Conservation (phyloP, 2,329 filamentous ascomycete species). For the Elsinoe batatas region DNA sequence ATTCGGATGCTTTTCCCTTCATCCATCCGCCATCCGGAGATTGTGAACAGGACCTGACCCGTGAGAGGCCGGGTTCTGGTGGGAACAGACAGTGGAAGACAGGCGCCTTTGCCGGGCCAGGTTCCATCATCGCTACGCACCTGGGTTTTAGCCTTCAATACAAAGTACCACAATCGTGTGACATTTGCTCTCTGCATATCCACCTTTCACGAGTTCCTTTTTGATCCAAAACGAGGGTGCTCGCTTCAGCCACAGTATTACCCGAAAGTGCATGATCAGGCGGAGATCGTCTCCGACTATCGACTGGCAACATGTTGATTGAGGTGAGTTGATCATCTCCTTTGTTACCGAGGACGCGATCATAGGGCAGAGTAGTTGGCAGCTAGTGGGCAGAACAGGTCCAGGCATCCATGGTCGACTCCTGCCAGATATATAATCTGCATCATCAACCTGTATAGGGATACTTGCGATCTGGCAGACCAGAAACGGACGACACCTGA, state of each 20-base stretch:
- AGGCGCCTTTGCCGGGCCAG: constrained; percentile 1
- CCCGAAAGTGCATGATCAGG: neutral
- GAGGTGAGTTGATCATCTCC: constrained; percentile 4
- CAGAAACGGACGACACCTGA: neutral
- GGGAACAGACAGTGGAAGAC: neutral
- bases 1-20: neutral
- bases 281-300: constrained; percentile 1
- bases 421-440: neutral
- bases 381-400: neutral
- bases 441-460: neutral
- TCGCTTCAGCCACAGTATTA: neutral
- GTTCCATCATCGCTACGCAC: constrained; percentile 12
- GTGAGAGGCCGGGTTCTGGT: neutral
- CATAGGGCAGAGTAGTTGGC: neutral
- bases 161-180: neutral
- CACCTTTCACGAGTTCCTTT: neutral
- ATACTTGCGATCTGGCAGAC: neutral
- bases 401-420: neutral
- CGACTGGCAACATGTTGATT: constrained; percentile 2
- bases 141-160: constrained; percentile 1
- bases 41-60: neutral
- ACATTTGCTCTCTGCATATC: neutral
- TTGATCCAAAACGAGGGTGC: neutral
- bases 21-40: neutral
- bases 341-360: neutral